Base-by-base conservation (phyloP, 2,329 filamentous ascomycete species). In the Malbranchea cinnamomea region DNA sequence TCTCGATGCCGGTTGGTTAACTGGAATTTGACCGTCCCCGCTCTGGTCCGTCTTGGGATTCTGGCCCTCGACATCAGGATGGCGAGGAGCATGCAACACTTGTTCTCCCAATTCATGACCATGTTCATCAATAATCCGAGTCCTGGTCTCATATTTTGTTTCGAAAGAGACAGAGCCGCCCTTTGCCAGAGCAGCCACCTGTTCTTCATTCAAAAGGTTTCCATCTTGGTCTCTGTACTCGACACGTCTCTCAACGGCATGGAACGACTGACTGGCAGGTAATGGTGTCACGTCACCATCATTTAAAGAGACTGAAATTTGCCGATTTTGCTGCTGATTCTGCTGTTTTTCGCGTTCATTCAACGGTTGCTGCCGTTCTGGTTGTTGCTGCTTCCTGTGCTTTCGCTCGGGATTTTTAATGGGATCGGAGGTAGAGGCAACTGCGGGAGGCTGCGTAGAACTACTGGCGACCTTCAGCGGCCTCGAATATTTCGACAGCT, bases 181-280 rank as follows among this genome's bases (percentile, higher is more conserved):
- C 24, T 52, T 49, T 14, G 51, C 41, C 18, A 98, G 71, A 12
- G 70, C 71, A 46, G 78, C 72, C 35, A 98, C 84, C 51, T 93
- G 72, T 47, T 84, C 79, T 32, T 78, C 73, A 47, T 87, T 64
- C 18, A 98, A 69, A 18, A 95, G 54, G 48, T 94, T 94, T 41
- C 89, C 89, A 44, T 92, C 67, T 54, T 94, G 82, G 53, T 95
- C 89, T 31, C 89, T 79, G 59, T 93, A 98, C 58, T 95, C 89
- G 26, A 95, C 63, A 42, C 76, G 78, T 58, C 94, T 80, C 56
- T 92, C 80, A 32, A 73, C 65, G 43, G 48, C 67, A 43, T 63
- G 54, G 42, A 56, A 35, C 37, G 41, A 40, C 31, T 35, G 41
- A 25, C 42, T 45, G 30, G 40, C 34, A 27, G 41, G 45, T 37